Percentiles rank a stretch among this genome's conserved stretches.
These are phyloP conservation scores for Colletotrichum tanaceti DNA, from an alignment of 2,329 filamentous ascomycete species.

Conservation along the genomic window DNA sequence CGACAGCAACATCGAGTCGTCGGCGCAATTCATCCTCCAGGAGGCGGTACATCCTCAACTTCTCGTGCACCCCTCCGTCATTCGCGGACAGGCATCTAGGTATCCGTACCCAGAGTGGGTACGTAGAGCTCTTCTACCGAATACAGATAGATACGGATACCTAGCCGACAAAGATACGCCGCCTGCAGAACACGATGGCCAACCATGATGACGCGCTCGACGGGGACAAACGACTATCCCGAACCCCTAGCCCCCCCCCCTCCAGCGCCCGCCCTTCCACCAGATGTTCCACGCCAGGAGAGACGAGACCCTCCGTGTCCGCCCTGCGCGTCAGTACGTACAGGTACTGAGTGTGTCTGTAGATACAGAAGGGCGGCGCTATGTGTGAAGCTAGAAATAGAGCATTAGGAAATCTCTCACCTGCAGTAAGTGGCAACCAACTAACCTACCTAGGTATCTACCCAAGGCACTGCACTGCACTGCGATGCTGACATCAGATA, in stretches of 20 bases:
- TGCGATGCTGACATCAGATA: too few species aligned
- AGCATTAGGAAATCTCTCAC: conserved; percentile 1
- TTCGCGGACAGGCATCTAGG: too few species aligned
- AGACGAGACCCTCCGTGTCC: conserved; percentile 1
- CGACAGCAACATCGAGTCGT: not conserved
- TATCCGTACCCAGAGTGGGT: not conserved
- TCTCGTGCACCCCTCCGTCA: too few species aligned
- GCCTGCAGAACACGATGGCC: conserved; percentile 11
- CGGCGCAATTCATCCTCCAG: too few species aligned
- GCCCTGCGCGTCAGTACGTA: not conserved
- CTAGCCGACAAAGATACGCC: conserved; percentile 25
- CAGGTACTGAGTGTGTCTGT: too few species aligned
- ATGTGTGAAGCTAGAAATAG: not conserved
- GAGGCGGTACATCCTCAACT: too few species aligned
- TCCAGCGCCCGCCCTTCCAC: not conserved
- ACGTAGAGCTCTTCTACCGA: not conserved
- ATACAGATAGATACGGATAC: not conserved
- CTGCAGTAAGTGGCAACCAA: too few species aligned
- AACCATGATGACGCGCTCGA: conserved; percentile 23
- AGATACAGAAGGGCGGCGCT: not conserved
- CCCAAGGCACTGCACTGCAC: too few species aligned
- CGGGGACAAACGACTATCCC: conserved; percentile 31
- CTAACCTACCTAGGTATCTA: too few species aligned
- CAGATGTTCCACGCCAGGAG: not conserved
- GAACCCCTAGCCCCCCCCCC: conserved; percentile 24